phyloP scores from a whole-genome alignment of 2,329 filamentous ascomycete genomes.

The Aspergillus ustus region DNA sequence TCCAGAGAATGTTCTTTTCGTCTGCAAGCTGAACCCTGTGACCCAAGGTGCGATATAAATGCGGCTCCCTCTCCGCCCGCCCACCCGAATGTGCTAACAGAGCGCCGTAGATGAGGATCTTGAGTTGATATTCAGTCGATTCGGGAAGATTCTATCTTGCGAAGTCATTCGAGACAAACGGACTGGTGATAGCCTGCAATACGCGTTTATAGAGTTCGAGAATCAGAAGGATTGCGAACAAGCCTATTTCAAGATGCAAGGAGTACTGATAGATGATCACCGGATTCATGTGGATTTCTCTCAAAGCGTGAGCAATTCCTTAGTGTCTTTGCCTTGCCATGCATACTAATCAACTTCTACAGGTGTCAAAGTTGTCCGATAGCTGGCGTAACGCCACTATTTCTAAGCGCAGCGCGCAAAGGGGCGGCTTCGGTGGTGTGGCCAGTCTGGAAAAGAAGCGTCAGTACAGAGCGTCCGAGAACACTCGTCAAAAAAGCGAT shows the following conservation, averaged over 20 bases:
- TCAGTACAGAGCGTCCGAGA: slow-evolving; percentile 78
- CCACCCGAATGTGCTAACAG: slow-evolving; percentile 3
- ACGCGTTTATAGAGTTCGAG: slow-evolving; percentile 96
- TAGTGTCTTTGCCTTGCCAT: neutral
- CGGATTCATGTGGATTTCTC: slow-evolving; percentile 99
- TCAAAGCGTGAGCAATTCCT: slow-evolving; percentile 72
- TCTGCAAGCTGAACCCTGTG: slow-evolving; percentile 97
- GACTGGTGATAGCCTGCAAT: slow-evolving; percentile 93
- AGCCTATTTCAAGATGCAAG: slow-evolving; percentile 99
- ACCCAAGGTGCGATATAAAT: slow-evolving; percentile 65
- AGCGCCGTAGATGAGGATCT: slow-evolving; percentile 75
- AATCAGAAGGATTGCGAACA: slow-evolving; percentile 91
- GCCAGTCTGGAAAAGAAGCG: slow-evolving; percentile 84
- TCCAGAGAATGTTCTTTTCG: slow-evolving; percentile 95
- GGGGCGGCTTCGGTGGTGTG: slow-evolving; percentile 89
- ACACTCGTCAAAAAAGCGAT: slow-evolving; percentile 50
- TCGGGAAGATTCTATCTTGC: slow-evolving; percentile 92
- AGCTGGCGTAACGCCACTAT: slow-evolving; percentile 88
- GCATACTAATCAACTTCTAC: slow-evolving; percentile 32
- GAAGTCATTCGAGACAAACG: slow-evolving; percentile 94
- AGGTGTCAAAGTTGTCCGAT: slow-evolving; percentile 77
- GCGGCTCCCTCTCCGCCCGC: slow-evolving; percentile 2
- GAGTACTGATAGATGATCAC: slow-evolving; percentile 93
- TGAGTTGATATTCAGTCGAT: slow-evolving; percentile 94
- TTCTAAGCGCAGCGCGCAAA: slow-evolving; percentile 69